These are phyloP conservation scores for Prunus padus DNA, from an alignment of 306 rosid genomes.

Conservation along the genomic window DNA sequence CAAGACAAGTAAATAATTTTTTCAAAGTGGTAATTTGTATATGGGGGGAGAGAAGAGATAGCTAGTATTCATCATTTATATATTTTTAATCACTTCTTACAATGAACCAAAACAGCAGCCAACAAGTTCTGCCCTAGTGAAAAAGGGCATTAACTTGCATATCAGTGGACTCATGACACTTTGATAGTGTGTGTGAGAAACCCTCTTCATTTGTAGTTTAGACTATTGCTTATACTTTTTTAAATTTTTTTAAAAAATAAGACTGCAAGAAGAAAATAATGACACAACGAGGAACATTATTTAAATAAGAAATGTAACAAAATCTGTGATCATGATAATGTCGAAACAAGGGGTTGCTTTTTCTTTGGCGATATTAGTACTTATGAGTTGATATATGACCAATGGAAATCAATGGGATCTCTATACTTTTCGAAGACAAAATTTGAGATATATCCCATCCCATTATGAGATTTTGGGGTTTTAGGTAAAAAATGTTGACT, in stretches of 20 bases:
- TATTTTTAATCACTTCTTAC: too few species aligned
- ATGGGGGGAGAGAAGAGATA: too few species aligned
- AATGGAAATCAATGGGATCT: not conserved
- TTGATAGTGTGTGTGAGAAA: too few species aligned
- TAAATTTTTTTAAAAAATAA: too few species aligned
- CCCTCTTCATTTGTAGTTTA: too few species aligned
- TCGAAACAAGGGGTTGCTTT: not conserved
- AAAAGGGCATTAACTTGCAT: accelerated
- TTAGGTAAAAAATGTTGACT: not conserved
- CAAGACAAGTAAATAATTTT: too few species aligned
- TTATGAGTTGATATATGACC: not conserved
- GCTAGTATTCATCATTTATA: too few species aligned
- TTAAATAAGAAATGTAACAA: not conserved
- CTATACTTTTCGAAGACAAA: not conserved
- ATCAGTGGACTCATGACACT: accelerated
- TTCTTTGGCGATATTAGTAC: not conserved
- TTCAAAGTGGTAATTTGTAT: too few species aligned
- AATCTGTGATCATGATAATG: too few species aligned
- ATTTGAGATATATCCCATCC: not conserved
- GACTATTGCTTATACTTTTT: too few species aligned
- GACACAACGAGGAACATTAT: not conserved
- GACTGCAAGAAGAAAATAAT: too few species aligned
- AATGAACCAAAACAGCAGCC: too few species aligned
- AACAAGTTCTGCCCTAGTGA: accelerated
- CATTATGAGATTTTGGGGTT: not conserved